Evolutionary conservation across 495 filamentous ascomycete species (phyloP).

Genomic region (Talaromyces ruber): DNA sequence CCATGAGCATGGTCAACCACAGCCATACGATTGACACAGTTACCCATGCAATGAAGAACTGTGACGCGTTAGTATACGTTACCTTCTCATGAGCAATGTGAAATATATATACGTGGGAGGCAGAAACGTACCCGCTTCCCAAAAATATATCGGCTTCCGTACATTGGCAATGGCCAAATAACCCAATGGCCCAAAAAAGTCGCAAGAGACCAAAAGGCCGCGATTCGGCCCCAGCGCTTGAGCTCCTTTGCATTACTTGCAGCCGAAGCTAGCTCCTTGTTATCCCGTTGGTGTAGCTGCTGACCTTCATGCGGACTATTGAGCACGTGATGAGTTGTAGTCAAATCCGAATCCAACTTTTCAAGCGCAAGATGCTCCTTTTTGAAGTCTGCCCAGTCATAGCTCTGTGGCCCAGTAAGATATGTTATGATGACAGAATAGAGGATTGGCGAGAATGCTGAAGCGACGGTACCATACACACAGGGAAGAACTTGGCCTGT

Average conservation of each 20-base stretch:
- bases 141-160: constrained; percentile 29
- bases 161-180: constrained; percentile 34
- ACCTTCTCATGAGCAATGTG: not conserved
- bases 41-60: constrained; percentile 75
- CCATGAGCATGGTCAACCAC: constrained; percentile 33
- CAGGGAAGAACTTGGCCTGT: constrained; percentile 35
- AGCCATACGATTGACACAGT: constrained; percentile 71
- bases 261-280: no score
- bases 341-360: constrained; percentile 18
- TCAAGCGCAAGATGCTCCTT: constrained; percentile 25
- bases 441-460: constrained; percentile 23
- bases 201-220: constrained; percentile 25
- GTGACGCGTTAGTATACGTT: constrained; percentile 5
- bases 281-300: not conserved
- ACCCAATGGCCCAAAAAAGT: constrained; percentile 33
- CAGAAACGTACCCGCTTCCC: constrained; percentile 15
- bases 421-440: constrained; percentile 29
- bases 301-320: constrained; percentile 6
- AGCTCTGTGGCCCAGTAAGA: constrained; percentile 20
- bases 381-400: constrained; percentile 28
- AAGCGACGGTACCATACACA: constrained; percentile 35
- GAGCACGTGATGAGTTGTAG: constrained; percentile 10
- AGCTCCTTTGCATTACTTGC: constrained; percentile 16
- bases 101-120: constrained; percentile 8
- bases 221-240: constrained; percentile 26